Percentiles rank a stretch among this genome's conserved stretches.
These are phyloP conservation scores for Solanum chacoense DNA, from an alignment of 305 asterid genomes.

Conservation along the genomic window DNA sequence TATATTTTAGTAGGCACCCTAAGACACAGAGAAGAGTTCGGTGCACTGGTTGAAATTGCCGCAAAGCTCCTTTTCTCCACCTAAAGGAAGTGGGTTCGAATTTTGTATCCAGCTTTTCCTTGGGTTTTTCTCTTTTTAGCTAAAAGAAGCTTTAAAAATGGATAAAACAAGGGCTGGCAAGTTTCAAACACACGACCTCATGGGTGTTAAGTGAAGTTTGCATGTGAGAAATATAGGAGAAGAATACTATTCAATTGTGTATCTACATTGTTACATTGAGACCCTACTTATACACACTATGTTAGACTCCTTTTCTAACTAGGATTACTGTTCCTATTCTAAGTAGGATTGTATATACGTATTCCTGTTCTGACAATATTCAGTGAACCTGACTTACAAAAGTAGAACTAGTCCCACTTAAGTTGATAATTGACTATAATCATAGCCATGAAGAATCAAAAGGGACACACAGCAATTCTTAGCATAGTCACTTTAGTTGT, in stretches of 20 bases:
- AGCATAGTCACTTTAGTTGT: not conserved
- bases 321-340: not conserved
- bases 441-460: not conserved
- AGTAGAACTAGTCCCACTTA: not conserved
- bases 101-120: not conserved
- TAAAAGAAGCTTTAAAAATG: not conserved
- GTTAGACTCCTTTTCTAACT: not conserved
- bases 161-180: not conserved
- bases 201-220: not conserved
- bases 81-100: not conserved
- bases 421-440: not conserved
- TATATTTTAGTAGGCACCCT: not conserved
- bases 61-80: not conserved
- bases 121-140: not conserved
- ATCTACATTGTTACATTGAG: not conserved
- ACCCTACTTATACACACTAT: not conserved
- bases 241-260: not conserved
- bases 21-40: not conserved
- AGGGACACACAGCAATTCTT: not conserved
- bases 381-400: not conserved
- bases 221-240: not conserved
- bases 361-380: not conserved
- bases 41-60: not conserved
- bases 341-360: not conserved
- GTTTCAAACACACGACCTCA: not conserved